Percentiles rank a stretch among this genome's conserved stretches.
Evolutionary conservation across 768 basidiomycete species (phyloP).

Genomic region (Amanita brunnescens): DNA sequence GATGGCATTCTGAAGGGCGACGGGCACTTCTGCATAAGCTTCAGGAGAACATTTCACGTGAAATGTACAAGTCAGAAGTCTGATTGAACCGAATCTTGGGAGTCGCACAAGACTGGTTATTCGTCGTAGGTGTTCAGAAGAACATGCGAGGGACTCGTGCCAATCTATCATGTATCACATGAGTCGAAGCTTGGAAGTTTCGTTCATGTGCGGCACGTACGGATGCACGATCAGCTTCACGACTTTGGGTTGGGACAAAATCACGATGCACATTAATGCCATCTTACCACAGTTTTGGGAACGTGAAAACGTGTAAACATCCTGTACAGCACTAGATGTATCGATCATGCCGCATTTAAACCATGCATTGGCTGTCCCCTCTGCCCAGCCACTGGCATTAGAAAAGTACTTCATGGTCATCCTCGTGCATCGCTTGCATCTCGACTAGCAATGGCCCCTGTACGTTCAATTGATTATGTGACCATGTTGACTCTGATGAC

Average conservation of each 20-base stretch:
- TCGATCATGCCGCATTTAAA: background rate
- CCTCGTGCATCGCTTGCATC: background rate
- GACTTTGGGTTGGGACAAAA: background rate
- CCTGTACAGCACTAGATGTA: background rate
- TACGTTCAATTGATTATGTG: constrained; percentile 2
- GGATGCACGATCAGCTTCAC: background rate
- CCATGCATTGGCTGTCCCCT: constrained; percentile 4
- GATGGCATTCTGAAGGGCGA: background rate
- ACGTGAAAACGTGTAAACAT: constrained; percentile 3
- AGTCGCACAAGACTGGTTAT: constrained; percentile 32
- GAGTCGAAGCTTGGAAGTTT: background rate
- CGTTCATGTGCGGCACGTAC: background rate
- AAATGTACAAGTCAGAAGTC: background rate
- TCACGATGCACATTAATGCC: background rate
- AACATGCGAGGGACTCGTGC: background rate
- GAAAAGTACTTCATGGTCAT: background rate
- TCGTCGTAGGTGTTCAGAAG: background rate
- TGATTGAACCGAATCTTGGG: constrained; percentile 17
- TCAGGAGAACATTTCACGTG: constrained; percentile 25
- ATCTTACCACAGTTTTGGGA: background rate
- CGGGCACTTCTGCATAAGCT: constrained; percentile 52
- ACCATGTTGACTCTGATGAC: background rate
- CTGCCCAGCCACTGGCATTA: constrained; percentile 2
- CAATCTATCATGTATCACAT: background rate
- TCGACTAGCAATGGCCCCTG: constrained; percentile 10